Base-by-base conservation (phyloP, 805 yeast genomes). In the Sugiyamaella lignohabitans region DNA sequence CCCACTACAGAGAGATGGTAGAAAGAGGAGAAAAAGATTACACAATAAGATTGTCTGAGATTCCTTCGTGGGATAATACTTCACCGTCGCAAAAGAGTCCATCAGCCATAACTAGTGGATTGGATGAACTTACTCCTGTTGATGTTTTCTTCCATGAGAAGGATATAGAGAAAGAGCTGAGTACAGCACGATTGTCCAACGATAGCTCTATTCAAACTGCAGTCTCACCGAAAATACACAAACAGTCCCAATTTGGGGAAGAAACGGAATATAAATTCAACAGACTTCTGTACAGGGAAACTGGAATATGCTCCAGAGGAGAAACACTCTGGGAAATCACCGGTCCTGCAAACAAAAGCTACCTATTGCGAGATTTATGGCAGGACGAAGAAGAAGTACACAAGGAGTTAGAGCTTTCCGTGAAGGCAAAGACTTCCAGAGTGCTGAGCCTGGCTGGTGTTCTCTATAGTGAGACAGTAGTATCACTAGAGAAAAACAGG, bases 351-450 rank as follows among this genome's bases (percentile, higher is more conserved):
- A 17, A 38, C 6, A 30, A 23, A 22, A 40, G 20, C 10, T 43
- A 19, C n/a, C n/a, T 43, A 14, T n/a, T 43, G 32, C 5, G 46
- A 36, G 46, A 43, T 22, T 21, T 43, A 5, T 43, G 46, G 46
- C 46, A 43, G 17, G 46, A 43, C 14, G 30, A 20, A 10, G 46
- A 43, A 36, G 46, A 43, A 22, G 34, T 21, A 5, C 17, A 3
- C 23, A 10, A 16, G 21, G 46, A 43, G 36, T 17, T 35, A 16
- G 40, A 36, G n/a, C n/a, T 43, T 6, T 43, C 27, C 17, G 20
- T 27, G 3, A 35, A 35, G 22, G 34, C 40, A 5, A 35, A 22
- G 23, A 10, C 17, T 10, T 8, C 8, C 6, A 17, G 34, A 2
- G 19, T 35, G 4, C 27, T 16, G 14, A 20, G 21, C n/a, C 19